Evolutionary conservation across 306 rosid species (phyloP), one percentile per base, ranked within the genome.

Genomic region (Senna tora): DNA sequence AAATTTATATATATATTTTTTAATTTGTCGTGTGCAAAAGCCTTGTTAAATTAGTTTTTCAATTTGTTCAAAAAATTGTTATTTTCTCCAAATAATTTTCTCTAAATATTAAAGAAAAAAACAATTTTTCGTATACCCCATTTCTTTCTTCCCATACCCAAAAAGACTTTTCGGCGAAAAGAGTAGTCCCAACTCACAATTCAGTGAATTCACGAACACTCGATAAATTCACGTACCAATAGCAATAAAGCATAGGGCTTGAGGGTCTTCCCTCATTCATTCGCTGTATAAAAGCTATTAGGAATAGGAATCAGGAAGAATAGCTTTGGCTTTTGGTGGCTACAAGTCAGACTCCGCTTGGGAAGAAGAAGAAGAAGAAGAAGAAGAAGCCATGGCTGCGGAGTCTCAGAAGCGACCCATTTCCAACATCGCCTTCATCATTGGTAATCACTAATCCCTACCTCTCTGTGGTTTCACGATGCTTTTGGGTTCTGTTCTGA

Each of bases 341-440:
- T 80, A 87, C 39, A 77, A 80, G 76, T 80, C 83, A 5, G 80
- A 78, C 38, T 66, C 77, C 38, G 69, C 77, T 78, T 65, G 73
- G 6, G 79, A 34, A 75, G 88, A 75, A 59, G 75, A n/a, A n/a
- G n/a, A n/a, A n/a, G n/a, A n/a, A n/a, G n/a, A n/a, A n/a, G n/a
- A n/a, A n/a, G n/a, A n/a, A n/a, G 88, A 75, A 59, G 75, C 80
- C 83, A 52, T 80, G 73, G 90, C 76, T 50, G 39, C 82, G 15
- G 65, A 81, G 60, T 30, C 77, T 30, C 73, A 70, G 43, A 78
- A 79, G 34, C 79, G 75, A 28, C 85, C 91, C 36, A 72, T 93
- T 59, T 82, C 94, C 68, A 86, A 75, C 70, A 77, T 91, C 83
- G 89, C 89, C 80, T 69, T 93, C 78, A 25, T 94, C 69, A 84